Evolutionary conservation across 768 basidiomycete genomes (phyloP).

Genomic region (Mycena vulgaris): DNA sequence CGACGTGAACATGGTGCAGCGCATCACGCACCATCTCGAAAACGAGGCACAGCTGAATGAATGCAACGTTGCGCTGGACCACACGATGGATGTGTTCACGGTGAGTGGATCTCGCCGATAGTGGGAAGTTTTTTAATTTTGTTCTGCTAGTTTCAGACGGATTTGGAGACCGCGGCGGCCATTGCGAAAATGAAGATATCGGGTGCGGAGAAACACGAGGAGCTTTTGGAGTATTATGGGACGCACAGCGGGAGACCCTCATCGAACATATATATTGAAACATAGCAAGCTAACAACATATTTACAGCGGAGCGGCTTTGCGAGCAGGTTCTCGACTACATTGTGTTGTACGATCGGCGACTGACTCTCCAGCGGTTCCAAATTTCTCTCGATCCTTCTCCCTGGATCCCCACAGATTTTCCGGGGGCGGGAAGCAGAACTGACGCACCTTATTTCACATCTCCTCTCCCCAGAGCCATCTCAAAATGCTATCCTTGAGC

Average conservation of each 20-base stretch:
- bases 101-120: neutral
- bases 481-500: neutral
- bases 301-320: neutral
- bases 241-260: neutral
- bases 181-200: constrained; percentile 1
- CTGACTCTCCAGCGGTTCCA: neutral
- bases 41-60: constrained; percentile 11
- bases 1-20: constrained; percentile 12
- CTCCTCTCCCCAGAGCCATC: neutral
- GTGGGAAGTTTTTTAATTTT: too few species aligned
- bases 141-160: neutral
- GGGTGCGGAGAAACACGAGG: neutral
- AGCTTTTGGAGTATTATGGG: neutral
- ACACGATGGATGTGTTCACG: neutral
- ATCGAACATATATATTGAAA: neutral
- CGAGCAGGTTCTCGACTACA: neutral
- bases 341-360: neutral
- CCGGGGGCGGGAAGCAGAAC: constrained; percentile 8
- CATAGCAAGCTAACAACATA: neutral
- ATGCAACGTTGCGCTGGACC: constrained; percentile 6
- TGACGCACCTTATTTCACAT: neutral
- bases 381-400: constrained; percentile 4
- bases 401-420: constrained; percentile 7
- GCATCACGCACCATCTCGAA: constrained; percentile 2
- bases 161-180: neutral